A percentile compares a stretch with the other conserved stretches of the same genome.
Conservation (phyloP, 768 basidiomycete species). For the Stropharia rugosoannulata region DNA sequence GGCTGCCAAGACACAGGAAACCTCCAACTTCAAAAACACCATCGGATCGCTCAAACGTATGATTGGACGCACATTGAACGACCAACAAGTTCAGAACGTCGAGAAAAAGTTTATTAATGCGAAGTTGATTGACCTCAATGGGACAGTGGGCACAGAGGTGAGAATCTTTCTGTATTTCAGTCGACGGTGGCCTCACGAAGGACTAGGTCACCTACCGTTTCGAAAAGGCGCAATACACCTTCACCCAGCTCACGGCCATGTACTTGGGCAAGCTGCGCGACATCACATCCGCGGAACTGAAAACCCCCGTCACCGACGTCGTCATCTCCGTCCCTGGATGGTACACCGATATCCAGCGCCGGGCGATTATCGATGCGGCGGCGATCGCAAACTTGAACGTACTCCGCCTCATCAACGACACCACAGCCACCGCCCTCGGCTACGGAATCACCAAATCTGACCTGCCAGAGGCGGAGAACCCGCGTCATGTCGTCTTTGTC, state of each 20-base stretch:
- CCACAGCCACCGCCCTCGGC: conserved; percentile 92
- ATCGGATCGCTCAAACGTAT: conserved; percentile 91
- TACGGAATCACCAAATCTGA: conserved; percentile 99
- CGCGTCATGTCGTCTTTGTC: conserved; percentile 89
- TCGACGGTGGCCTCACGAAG: conserved; percentile 1
- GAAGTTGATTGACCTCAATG: conserved; percentile 79
- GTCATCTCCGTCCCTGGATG: conserved; percentile 96
- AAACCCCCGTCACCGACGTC: conserved; percentile 82
- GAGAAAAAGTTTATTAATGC: conserved; percentile 95
- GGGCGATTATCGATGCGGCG: conserved; percentile 88
- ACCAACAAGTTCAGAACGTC: conserved; percentile 77
- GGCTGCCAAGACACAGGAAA: conserved; percentile 95
- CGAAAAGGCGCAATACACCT: conserved; percentile 76
- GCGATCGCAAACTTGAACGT: conserved; percentile 85
- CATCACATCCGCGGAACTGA: conserved; percentile 82
- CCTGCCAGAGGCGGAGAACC: conserved; percentile 79
- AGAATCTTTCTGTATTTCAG: conserved; percentile 21
- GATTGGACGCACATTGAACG: conserved; percentile 75
- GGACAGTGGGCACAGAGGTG: conserved; percentile 85
- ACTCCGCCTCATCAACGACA: conserved; percentile 96
- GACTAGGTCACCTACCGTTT: conserved; percentile 84
- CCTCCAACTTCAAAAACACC: conserved; percentile 97
- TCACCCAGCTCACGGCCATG: conserved; percentile 89
- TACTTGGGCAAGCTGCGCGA: conserved; percentile 92
- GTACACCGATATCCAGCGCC: conserved; percentile 93